Base-by-base conservation (phyloP, 2,329 filamentous ascomycete species). In the Fusarium pininemorale region DNA sequence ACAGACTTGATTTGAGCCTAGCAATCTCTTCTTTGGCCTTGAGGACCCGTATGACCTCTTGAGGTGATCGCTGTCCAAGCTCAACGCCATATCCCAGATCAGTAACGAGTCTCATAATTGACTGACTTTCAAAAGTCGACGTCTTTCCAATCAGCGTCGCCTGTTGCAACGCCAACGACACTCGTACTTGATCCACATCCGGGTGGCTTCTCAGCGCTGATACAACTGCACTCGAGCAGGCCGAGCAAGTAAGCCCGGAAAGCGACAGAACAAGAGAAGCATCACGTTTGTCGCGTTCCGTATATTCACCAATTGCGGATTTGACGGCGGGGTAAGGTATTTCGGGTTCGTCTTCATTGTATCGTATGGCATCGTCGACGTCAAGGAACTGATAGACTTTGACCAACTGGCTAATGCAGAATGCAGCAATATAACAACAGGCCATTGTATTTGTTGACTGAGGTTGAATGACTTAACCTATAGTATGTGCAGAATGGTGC, bases 211-310 rank as follows among this genome's bases (percentile, higher is more conserved):
- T n/a, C 35, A 55, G 14, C 10, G 51, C 37, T 8, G 51, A 41
- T 11, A 41, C 51, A 11, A 39, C 37, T 2, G 26, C 24, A 13
- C 18, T 55, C 3, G 37, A 39, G 26, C 51, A 55, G 6, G 51
- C 37, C 4, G 51, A 38, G 26, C 51, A 55, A 4, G 35, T 41
- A 6, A 55, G 18, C 5, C 51, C 51, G 4, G 51, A 55, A 0
- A 55, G 37, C 3, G 51, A 55, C 18, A 55, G 5, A 13, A 55
- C 14, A 55, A 55, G 7, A 3, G 37, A 51, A 24, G 22, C 20
- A 8, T 24, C 5, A 1, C 5, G 1, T 39, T 20, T 41, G 0
- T 13, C 22, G 1, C 12, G 10, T 12, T 18, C 3, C 6, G 3
- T 18, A 2, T 30, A 8, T 15, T 6, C 11, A 5, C 16, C 12